Conservation (phyloP, 2,329 filamentous ascomycete species). For the Colletotrichum cuscutae region DNA sequence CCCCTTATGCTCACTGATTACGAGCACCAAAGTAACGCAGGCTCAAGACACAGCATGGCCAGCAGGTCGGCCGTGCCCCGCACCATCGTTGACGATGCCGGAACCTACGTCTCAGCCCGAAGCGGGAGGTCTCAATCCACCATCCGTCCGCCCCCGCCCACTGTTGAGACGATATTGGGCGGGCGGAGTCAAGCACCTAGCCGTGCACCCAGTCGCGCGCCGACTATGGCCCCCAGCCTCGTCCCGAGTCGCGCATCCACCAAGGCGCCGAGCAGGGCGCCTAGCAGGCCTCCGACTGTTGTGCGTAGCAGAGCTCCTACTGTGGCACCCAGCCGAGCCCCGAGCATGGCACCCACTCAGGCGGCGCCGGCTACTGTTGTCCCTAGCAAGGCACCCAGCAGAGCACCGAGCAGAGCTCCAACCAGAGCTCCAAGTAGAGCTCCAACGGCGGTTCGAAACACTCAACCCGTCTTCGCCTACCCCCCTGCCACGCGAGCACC, state of each 20-base stretch:
- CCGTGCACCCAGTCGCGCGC: slow-evolving; percentile 40
- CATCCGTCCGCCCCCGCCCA: slow-evolving; percentile 42
- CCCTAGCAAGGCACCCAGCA: slow-evolving; percentile 13
- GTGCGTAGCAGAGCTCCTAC: slow-evolving; percentile 18
- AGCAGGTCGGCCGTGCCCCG: slow-evolving; percentile 23
- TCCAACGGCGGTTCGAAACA: slow-evolving; percentile 14
- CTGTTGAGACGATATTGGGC: slow-evolving; percentile 42
- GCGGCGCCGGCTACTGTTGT: not conserved
- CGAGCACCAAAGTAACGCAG: slow-evolving; percentile 53
- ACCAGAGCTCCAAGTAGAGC: slow-evolving; percentile 1
- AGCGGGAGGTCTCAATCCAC: slow-evolving; percentile 51
- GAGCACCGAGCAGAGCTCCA: slow-evolving; percentile 12
- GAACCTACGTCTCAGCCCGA: slow-evolving; percentile 57
- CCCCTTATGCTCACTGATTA: slow-evolving; percentile 53
- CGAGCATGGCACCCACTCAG: slow-evolving; percentile 26
- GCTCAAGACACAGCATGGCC: slow-evolving; percentile 48
- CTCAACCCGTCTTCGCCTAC: slow-evolving; percentile 28
- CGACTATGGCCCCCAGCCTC: slow-evolving; percentile 17
- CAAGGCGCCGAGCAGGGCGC: slow-evolving; percentile 33
- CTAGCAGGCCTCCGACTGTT: slow-evolving; percentile 18
- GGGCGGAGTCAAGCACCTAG: slow-evolving; percentile 45
- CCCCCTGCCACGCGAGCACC: slow-evolving; percentile 37
- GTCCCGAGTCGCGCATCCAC: slow-evolving; percentile 37
- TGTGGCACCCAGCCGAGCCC: slow-evolving; percentile 16
- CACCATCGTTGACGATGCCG: slow-evolving; percentile 44